A percentile compares a stretch with the other conserved stretches of the same genome.
These are phyloP conservation scores for Halocafeteria seosinensis DNA, from an alignment of 108 stramenopile genomes.

Conservation along the genomic window DNA sequence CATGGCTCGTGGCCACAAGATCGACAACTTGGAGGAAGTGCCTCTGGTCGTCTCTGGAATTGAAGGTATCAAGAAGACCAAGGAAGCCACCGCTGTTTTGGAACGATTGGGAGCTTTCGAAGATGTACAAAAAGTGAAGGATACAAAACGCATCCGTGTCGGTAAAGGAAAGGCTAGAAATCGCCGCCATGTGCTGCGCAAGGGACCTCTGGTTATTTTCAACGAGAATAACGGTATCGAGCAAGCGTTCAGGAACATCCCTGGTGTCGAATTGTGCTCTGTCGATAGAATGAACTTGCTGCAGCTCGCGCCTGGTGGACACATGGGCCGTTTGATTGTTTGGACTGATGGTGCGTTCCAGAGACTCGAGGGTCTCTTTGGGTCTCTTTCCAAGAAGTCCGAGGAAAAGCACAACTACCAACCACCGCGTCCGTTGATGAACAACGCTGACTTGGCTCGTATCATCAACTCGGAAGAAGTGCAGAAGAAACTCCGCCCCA, in stretches of 20 bases:
- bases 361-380: conserved; percentile 72
- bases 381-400: conserved; percentile 51
- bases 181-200: conserved; percentile 79
- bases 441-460: conserved; percentile 92
- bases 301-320: conserved; percentile 93
- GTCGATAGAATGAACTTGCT: conserved; percentile 84
- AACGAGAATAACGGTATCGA: conserved; percentile 49
- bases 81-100: conserved; percentile 72
- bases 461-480: conserved; percentile 93
- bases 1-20: conserved; percentile 90
- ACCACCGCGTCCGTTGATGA: conserved; percentile 64
- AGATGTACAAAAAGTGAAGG: conserved; percentile 84
- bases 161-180: conserved; percentile 98
- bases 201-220: conserved; percentile 91
- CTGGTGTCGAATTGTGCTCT: conserved; percentile 82
- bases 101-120: conserved; percentile 65
- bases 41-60: conserved; percentile 79
- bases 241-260: conserved; percentile 81
- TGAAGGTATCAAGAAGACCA: conserved; percentile 58
- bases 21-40: conserved; percentile 87
- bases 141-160: conserved; percentile 79
- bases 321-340: conserved; percentile 92
- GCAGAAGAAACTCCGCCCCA: conserved; percentile 76
- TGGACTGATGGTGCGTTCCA: conserved; percentile 93
- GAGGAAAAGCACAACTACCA: conserved; percentile 32